A percentile compares a stretch with the other conserved stretches of the same genome.
These are phyloP conservation scores for Populus hybrid DNA, from an alignment of 441 rosid species.

Conservation along the genomic window DNA sequence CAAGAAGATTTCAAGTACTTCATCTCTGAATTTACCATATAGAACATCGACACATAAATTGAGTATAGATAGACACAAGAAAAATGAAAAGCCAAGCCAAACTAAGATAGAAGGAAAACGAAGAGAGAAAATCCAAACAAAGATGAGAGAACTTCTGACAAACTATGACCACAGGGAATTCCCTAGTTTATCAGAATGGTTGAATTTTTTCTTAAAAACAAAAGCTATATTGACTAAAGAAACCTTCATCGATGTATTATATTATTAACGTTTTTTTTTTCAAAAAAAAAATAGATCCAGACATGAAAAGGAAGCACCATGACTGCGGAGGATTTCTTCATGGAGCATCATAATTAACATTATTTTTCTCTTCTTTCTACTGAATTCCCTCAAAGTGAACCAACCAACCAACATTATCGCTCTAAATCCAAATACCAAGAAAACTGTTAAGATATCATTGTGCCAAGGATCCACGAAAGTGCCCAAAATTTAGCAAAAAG, in stretches of 20 bases:
- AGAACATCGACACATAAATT: not conserved
- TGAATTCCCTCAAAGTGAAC: not conserved
- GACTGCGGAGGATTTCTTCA: not conserved
- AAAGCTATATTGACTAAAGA: not conserved
- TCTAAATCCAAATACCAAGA: slow-evolving; percentile 1
- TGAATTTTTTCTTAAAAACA: not conserved
- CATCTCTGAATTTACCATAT: not conserved
- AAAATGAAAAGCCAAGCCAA: not conserved
- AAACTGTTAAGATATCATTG: not conserved
- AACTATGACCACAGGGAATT: slow-evolving; percentile 1
- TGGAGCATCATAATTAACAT: not conserved
- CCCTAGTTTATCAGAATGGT: not conserved
- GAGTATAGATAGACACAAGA: not conserved
- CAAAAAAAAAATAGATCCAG: not conserved
- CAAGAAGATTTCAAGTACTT: not conserved
- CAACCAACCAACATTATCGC: not conserved
- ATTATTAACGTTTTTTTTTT: not conserved
- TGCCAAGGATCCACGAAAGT: slow-evolving; percentile 10
- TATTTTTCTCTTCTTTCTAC: not conserved
- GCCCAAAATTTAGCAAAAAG: slow-evolving; percentile 8
- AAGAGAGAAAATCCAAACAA: not conserved
- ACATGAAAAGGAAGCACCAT: not conserved
- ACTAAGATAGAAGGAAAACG: not conserved
- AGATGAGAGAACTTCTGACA: not conserved
- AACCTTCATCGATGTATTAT: not conserved